These are phyloP conservation scores for Boletus chippewaensis DNA, from an alignment of 1,284 basidiomycete species.

Conservation along the genomic window DNA sequence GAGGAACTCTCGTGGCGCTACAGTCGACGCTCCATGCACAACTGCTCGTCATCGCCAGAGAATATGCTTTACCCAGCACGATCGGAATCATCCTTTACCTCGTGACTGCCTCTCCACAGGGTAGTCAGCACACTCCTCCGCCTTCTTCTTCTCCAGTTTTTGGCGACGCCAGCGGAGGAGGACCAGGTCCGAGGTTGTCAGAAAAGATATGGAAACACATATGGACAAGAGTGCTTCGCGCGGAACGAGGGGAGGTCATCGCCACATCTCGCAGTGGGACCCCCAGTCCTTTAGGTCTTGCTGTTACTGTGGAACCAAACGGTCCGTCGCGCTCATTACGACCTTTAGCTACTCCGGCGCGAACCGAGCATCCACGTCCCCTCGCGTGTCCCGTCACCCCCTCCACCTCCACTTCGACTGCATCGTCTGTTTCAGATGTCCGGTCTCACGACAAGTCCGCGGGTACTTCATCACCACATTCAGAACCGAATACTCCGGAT, in stretches of 20 bases:
- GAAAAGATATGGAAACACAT: conserved; percentile 80
- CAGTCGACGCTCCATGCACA: conserved; percentile 67
- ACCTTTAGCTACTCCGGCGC: conserved; percentile 42
- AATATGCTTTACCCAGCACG: conserved; percentile 79
- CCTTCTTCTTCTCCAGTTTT: conserved; percentile 13
- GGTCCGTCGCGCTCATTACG: conserved; percentile 37
- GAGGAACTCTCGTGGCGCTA: conserved; percentile 68
- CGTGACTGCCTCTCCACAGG: conserved; percentile 39
- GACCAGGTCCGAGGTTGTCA: conserved; percentile 69
- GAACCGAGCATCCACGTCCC: conserved; percentile 31
- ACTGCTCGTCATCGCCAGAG: conserved; percentile 74
- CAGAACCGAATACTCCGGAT: conserved; percentile 53
- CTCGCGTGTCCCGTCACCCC: conserved; percentile 40
- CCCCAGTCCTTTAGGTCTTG: conserved; percentile 40
- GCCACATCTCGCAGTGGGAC: conserved; percentile 37
- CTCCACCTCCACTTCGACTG: conserved; percentile 47
- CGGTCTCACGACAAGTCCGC: conserved; percentile 46
- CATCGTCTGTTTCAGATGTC: conserved; percentile 42
- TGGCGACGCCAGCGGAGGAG: conserved; percentile 32
- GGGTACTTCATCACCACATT: conserved; percentile 35
- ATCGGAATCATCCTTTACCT: conserved; percentile 74
- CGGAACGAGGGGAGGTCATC: conserved; percentile 53
- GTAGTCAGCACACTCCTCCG: conserved; percentile 12
- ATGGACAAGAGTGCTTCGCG: conserved; percentile 64
- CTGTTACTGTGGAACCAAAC: conserved; percentile 34